Base-by-base conservation (phyloP, 176 grass and related monocot genomes). In the Oryza officinalis region DNA sequence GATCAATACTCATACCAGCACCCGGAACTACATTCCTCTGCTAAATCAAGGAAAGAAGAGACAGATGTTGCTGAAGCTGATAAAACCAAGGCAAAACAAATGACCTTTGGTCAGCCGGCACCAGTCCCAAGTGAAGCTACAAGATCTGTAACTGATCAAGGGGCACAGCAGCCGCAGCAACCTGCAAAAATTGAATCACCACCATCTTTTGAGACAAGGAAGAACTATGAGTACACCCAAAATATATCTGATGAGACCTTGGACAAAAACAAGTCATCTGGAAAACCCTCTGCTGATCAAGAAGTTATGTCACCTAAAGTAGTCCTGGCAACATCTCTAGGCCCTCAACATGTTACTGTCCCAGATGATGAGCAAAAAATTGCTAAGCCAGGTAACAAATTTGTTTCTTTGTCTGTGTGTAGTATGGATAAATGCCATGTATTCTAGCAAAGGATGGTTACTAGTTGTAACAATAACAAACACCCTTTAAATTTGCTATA, bases 1-100 rank as follows among this genome's bases (percentile, higher is more conserved):
- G 49, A 76, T 60, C 31, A 60, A 60, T 50, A 60, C 35, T 60
- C 31, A 37, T 50, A 37, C 27, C 26, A 7, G 9, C 25, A 7
- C 26, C 23, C 20, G 9, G 37, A 81, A 67, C 13, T 22, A n/a
- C 27, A 20, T 60, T 43, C 46, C 47, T 75, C 71, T 69, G 47
- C 46, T 69, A 47, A 31, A 87, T 50, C 71, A 64, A 87, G 63
- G 46, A 74, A 61, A 75, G 69, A 67, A 45, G 46, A 75, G 47
- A 12, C 13, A 20, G 3, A 46, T 81, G 45, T 23, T 81, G 78
- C 9, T 5, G 3, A 33, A 26, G 64, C 26, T 60, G 63, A 60
- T 46, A 33, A 87, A 75, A 31, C 13, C 2, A 77, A 20, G 27
- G 46, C 64, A 67, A 15, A 30, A 31, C 15, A n/a, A 5, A 44